Percentiles rank a stretch among this genome's conserved stretches.
phyloP scores from a whole-genome alignment of 164 flowering plant genomes.

The Vitis cinerea region DNA sequence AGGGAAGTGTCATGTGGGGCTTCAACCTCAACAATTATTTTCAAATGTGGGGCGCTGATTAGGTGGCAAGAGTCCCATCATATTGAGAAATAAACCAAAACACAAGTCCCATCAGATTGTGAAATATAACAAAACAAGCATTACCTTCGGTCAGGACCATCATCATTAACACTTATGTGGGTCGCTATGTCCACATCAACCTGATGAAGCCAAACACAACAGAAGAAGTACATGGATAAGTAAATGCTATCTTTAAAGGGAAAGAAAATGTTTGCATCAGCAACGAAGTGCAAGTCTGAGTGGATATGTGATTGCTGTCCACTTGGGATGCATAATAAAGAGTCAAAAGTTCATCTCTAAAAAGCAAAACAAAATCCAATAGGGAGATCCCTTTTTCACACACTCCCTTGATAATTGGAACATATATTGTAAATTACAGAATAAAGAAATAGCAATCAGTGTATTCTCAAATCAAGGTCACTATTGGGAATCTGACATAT shows the following conservation, averaged over 20 bases:
- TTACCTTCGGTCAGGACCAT: conserved; percentile 91
- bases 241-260: background rate
- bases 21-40: background rate
- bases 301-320: background rate
- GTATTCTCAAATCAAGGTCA: background rate
- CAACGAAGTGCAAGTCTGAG: too few relatives aligned
- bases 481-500: background rate
- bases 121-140: conserved; percentile 9
- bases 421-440: background rate
- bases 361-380: background rate
- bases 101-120: background rate
- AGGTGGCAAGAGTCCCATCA: background rate
- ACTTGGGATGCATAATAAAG: background rate
- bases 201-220: conserved; percentile 34
- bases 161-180: conserved; percentile 59
- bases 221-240: background rate
- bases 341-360: too few relatives aligned
- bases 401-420: background rate
- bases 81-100: background rate
- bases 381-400: background rate
- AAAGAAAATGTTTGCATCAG: too few relatives aligned
- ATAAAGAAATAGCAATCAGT: background rate
- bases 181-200: conserved; percentile 98
- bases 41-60: background rate
- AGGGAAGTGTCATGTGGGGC: background rate